phyloP scores from a whole-genome alignment of 768 basidiomycete species.

The Pholiota conissans region DNA sequence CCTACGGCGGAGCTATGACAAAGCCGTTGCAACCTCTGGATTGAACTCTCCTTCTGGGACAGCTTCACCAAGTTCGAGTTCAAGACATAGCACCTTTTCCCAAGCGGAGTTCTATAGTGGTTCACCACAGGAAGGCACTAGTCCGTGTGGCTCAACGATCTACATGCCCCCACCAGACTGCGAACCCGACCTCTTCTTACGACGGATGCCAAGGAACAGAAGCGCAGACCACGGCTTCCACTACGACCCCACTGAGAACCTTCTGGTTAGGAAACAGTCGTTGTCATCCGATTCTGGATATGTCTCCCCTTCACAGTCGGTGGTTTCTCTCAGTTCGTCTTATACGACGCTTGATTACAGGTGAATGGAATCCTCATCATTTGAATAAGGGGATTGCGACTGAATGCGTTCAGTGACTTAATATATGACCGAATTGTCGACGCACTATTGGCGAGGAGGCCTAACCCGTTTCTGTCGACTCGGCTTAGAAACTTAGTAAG shows the following conservation, averaged over 20 bases:
- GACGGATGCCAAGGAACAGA: conserved; percentile 32
- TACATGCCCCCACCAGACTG: conserved; percentile 10
- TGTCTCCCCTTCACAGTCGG: conserved; percentile 20
- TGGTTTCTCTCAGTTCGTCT: conserved; percentile 15
- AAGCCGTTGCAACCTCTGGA: neutral
- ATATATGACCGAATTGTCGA: conserved; percentile 23
- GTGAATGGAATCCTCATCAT: conserved; percentile 6
- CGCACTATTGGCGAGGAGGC: conserved; percentile 15
- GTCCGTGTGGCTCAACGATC: too few species aligned
- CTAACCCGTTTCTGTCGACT: conserved; percentile 20
- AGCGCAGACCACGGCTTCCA: conserved; percentile 24
- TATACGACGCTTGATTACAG: conserved; percentile 4
- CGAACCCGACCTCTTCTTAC: conserved; percentile 25
- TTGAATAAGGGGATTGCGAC: neutral
- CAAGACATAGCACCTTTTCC: neutral
- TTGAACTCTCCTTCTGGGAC: neutral
- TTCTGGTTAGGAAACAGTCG: conserved; percentile 23
- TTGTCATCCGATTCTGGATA: conserved; percentile 16
- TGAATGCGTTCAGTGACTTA: neutral
- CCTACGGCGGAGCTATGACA: neutral
- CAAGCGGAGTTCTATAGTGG: neutral
- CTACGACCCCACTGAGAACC: conserved; percentile 17
- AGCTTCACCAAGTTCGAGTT: neutral
- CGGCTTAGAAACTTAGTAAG: conserved; percentile 22
- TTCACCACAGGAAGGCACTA: too few species aligned